phyloP scores from a whole-genome alignment of 2,329 filamentous ascomycete species.

The Drechslerella coelobrocha region DNA sequence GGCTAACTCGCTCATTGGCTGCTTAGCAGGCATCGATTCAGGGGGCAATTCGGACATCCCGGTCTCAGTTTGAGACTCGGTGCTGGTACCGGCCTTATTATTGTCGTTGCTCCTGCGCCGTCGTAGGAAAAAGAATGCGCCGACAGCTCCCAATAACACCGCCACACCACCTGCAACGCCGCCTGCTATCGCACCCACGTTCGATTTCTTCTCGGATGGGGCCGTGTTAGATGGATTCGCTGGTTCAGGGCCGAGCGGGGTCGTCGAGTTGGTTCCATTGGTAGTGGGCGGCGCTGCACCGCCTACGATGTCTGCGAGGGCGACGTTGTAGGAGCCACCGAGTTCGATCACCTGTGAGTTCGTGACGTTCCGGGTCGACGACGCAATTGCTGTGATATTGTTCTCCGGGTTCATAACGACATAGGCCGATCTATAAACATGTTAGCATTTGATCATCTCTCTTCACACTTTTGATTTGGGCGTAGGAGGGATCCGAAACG shows the following conservation, averaged over 20 bases:
- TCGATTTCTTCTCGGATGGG: background rate
- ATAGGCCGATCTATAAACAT: background rate
- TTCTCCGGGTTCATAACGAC: background rate
- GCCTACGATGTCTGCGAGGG: background rate
- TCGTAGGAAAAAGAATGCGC: background rate
- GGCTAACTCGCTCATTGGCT: background rate
- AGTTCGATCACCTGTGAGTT: constrained; percentile 6
- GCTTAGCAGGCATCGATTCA: background rate
- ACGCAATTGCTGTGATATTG: constrained; percentile 2
- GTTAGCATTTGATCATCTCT: background rate
- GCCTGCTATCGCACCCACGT: background rate
- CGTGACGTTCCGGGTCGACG: background rate
- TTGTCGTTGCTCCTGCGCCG: background rate
- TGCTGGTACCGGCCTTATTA: background rate
- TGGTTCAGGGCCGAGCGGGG: background rate
- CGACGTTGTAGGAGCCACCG: background rate
- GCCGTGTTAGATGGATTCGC: background rate
- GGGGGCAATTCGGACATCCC: background rate
- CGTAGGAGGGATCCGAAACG: no score
- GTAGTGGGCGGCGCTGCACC: background rate
- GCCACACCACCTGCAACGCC: constrained; percentile 4
- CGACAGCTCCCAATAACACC: background rate
- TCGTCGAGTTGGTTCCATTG: background rate
- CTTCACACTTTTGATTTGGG: background rate
- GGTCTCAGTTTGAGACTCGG: background rate